Conservation (phyloP, 1,284 basidiomycete species). For the Ceratobasidium sp. region DNA sequence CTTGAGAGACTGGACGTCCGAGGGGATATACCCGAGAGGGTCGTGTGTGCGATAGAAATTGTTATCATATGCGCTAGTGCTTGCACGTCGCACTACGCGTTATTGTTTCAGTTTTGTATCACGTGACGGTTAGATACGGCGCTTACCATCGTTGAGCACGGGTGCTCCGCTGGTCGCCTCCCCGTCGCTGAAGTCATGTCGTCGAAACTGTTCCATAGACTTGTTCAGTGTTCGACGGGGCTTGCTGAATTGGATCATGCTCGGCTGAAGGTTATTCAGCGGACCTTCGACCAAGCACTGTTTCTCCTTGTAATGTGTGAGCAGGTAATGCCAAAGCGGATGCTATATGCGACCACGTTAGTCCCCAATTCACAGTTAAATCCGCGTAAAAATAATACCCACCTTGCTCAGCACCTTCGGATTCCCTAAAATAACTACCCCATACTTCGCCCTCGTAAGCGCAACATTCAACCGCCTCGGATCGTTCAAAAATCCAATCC, state of each 20-base stretch:
- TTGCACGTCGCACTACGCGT: conserved; percentile 72
- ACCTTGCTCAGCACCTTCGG: conserved; percentile 99
- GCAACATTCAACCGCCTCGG: conserved; percentile 77
- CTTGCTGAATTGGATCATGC: conserved; percentile 99
- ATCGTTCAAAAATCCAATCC: conserved; percentile 81
- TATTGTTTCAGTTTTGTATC: conserved; percentile 46
- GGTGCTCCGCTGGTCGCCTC: conserved; percentile 65
- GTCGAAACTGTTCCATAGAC: conserved; percentile 90
- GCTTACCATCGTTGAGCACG: conserved; percentile 51
- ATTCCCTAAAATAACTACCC: conserved; percentile 76
- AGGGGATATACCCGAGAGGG: conserved; percentile 92
- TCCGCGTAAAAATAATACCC: conserved; percentile 55
- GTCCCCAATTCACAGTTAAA: too few relatives aligned
- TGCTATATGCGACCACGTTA: conserved; percentile 68
- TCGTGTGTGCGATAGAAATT: conserved; percentile 97
- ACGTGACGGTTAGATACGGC: conserved; percentile 47
- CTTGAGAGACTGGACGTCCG: conserved; percentile 92
- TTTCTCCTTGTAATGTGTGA: conserved; percentile 99
- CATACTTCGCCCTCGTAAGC: conserved; percentile 76
- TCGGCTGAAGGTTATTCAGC: conserved; percentile 94
- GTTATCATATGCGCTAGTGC: conserved; percentile 91
- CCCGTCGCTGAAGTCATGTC: conserved; percentile 88
- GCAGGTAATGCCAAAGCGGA: conserved; percentile 97
- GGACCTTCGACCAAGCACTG: conserved; percentile 95
- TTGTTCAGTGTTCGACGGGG: conserved; percentile 87